Evolutionary conservation across 805 yeast genomes (phyloP), one percentile per base, ranked within the genome.

Genomic region (Metschnikowia orientalis): DNA sequence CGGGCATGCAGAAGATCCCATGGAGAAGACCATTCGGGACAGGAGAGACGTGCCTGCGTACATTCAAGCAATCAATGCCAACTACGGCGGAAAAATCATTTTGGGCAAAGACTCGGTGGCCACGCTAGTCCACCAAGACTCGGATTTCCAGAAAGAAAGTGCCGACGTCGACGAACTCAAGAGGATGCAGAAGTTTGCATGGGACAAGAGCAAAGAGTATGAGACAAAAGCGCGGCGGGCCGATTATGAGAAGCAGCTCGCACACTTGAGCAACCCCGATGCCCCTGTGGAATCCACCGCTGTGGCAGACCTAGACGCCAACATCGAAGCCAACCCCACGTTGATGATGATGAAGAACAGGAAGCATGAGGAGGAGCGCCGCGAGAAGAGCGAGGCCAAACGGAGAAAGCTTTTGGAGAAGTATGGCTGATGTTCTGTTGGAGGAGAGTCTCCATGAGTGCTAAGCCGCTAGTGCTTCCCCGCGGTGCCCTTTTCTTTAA

Each of bases 41-140:
- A 53, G 89, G 34, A 82, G 79, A 40, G 95, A 87, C 50, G 76
- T 76, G 23, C 94, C 95, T 1, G 42, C n/a, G 56, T 75, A 41
- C 76, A 86, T 63, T 49, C 75, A 47, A 61, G 75, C 50, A 69
- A 79, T 55, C 39, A 38, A 47, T 18, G 29, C 49, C 17, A 50
- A 46, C 32, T 49, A 42, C 28, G 48, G 50, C 15, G 44, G 55
- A 28, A 70, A 66, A 25, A 54, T 71, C 6, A 58, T 79, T 35
- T 14, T 59, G 41, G 34, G 53, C 29, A 47, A 47, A 14, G 57
- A 58, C 37, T 51, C 55, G 4, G 45, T 48, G 1, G 47, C 41
- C 6, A 63, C 63, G 8, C 17, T 46, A 16, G 35, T 38, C 18
- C 28, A 25, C 17, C 38, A 37, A 19, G 41, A 34, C 16, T 30